Percentiles rank a stretch among this genome's conserved stretches.
Evolutionary conservation across 495 filamentous ascomycete species (phyloP).

Genomic region (Aspergillus egyptiacus): DNA sequence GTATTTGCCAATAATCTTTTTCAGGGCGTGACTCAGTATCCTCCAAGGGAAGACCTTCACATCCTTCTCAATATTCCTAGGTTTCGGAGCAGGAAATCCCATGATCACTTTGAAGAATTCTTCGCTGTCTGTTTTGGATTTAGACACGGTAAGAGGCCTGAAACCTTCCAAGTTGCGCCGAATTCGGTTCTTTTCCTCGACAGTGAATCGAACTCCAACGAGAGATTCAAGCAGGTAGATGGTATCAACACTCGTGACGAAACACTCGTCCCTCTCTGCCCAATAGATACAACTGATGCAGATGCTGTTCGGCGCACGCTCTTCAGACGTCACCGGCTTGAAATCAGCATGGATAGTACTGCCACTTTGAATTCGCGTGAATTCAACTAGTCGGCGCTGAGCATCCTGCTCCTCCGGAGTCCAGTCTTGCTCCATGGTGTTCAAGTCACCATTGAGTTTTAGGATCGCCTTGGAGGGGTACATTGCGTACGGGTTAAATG

Average conservation of each 20-base stretch:
- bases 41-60: conserved; percentile 98
- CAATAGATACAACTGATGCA: conserved; percentile 91
- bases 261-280: conserved; percentile 84
- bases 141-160: conserved; percentile 83
- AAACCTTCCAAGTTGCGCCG: conserved; percentile 91
- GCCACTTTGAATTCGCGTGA: conserved; percentile 70
- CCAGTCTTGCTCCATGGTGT: conserved; percentile 75
- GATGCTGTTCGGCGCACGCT: conserved; percentile 63
- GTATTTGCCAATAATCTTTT: conserved; percentile 99
- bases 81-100: conserved; percentile 92
- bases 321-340: conserved; percentile 60
- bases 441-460: conserved; percentile 78
- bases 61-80: conserved; percentile 96
- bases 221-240: conserved; percentile 88
- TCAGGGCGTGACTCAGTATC: conserved; percentile 70
- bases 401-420: conserved; percentile 67
- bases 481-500: conserved; percentile 75
- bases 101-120: conserved; percentile 99
- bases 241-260: conserved; percentile 92
- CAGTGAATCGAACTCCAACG: conserved; percentile 74
- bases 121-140: conserved; percentile 83
- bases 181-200: conserved; percentile 97
- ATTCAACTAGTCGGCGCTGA: conserved; percentile 77
- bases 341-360: conserved; percentile 69
- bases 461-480: conserved; percentile 84